These are phyloP conservation scores for Yamadazyma spencermartinsiae DNA, from an alignment of 1,139 yeast species.

Conservation along the genomic window DNA sequence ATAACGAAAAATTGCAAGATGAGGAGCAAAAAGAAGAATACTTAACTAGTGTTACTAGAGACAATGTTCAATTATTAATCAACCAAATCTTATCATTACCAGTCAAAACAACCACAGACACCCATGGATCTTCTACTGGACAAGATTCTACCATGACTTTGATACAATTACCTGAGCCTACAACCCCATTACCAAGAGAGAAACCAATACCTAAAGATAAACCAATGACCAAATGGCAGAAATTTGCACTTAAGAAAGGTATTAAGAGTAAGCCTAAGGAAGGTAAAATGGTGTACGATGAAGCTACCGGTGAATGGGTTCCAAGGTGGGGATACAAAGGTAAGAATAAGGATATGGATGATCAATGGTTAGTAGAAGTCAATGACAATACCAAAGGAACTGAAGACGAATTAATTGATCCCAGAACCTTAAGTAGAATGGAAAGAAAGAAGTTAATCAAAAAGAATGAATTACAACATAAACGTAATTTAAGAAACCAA, in stretches of 20 bases:
- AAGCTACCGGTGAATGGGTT: slow-evolving; percentile 90
- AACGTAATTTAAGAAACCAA: slow-evolving; percentile 61
- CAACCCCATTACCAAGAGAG: slow-evolving; percentile 86
- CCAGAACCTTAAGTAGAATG: slow-evolving; percentile 74
- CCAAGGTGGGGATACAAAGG: slow-evolving; percentile 99
- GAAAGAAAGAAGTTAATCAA: slow-evolving; percentile 85
- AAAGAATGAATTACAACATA: slow-evolving; percentile 85
- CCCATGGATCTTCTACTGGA: slow-evolving; percentile 58
- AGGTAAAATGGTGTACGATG: slow-evolving; percentile 89
- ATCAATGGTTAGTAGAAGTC: slow-evolving; percentile 96
- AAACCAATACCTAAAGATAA: slow-evolving; percentile 92
- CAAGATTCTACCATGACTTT: slow-evolving; percentile 80
- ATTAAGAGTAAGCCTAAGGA: slow-evolving; percentile 87
- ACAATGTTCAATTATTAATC: slow-evolving; percentile 85
- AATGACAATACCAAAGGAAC: slow-evolving; percentile 71
- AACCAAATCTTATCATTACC: slow-evolving; percentile 91
- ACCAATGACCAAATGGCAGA: slow-evolving; percentile 95
- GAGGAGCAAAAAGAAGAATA: slow-evolving; percentile 61
- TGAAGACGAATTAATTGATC: slow-evolving; percentile 76
- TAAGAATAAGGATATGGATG: slow-evolving; percentile 79
- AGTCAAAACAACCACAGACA: slow-evolving; percentile 78
- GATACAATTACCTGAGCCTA: slow-evolving; percentile 82
- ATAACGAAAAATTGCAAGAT: slow-evolving; percentile 52
- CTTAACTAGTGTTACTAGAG: slow-evolving; percentile 74
- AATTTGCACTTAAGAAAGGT: slow-evolving; percentile 94